Conservation (phyloP, 1,284 basidiomycete genomes). For the Cryptococcus jaspeensis region DNA sequence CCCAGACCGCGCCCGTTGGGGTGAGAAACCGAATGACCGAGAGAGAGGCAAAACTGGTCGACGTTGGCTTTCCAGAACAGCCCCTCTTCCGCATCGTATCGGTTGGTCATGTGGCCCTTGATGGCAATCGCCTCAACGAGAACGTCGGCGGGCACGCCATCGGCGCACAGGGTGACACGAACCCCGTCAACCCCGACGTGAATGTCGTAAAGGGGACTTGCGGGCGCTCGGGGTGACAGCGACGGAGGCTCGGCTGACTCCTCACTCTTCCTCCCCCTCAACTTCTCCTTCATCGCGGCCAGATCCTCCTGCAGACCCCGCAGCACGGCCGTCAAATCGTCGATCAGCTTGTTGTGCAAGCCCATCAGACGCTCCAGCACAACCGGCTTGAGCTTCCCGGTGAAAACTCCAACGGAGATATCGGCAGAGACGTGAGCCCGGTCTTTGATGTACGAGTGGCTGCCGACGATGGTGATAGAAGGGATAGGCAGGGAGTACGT, state of each 20-base stretch:
- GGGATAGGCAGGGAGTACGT: slow-evolving; percentile 31
- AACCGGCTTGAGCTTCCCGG: slow-evolving; percentile 45
- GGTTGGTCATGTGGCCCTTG: slow-evolving; percentile 32
- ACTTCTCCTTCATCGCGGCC: slow-evolving; percentile 1
- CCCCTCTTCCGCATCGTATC: slow-evolving; percentile 13
- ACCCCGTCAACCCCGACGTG: slow-evolving; percentile 34
- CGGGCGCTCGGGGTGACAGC: too few relatives aligned
- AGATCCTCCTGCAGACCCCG: slow-evolving; percentile 24
- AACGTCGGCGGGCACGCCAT: slow-evolving; percentile 42
- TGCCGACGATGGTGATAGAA: slow-evolving; percentile 23
- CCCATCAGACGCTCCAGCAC: slow-evolving; percentile 46
- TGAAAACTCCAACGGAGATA: slow-evolving; percentile 44
- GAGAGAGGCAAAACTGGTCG: slow-evolving; percentile 42
- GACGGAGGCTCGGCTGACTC: background rate
- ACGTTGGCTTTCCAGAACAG: slow-evolving; percentile 44
- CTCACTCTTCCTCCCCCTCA: background rate
- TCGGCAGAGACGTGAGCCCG: slow-evolving; percentile 23
- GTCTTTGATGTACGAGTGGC: slow-evolving; percentile 6
- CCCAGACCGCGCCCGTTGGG: slow-evolving; percentile 22
- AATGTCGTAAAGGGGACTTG: slow-evolving; percentile 20
- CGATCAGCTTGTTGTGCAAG: slow-evolving; percentile 40
- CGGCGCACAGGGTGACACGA: slow-evolving; percentile 41
- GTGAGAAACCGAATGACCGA: slow-evolving; percentile 34
- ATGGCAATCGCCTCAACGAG: slow-evolving; percentile 42
- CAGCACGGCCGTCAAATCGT: slow-evolving; percentile 37